Conservation (phyloP, 805 yeast genomes). For the Cyberlindnera xylosilytica region DNA sequence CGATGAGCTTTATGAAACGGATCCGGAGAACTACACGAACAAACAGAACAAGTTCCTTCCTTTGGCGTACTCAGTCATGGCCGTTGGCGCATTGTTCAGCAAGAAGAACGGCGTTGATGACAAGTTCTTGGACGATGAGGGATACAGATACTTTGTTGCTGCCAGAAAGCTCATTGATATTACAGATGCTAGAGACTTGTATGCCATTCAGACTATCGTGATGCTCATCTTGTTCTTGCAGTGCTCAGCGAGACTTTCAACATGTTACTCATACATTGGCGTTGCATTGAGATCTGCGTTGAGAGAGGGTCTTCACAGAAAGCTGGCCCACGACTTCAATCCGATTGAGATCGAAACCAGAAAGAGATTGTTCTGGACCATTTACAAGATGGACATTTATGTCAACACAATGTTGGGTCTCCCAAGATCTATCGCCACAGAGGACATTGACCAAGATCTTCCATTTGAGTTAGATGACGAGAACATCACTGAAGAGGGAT, state of each 20-base stretch:
- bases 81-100: constrained; percentile 79
- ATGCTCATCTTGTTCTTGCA: constrained; percentile 84
- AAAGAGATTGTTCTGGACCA: constrained; percentile 84
- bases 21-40: constrained; percentile 66
- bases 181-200: constrained; percentile 75
- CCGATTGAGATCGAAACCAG: constrained; percentile 82
- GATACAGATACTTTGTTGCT: constrained; percentile 74
- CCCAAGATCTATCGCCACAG: constrained; percentile 72
- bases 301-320: constrained; percentile 80
- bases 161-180: constrained; percentile 79
- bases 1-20: constrained; percentile 71
- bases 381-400: constrained; percentile 87
- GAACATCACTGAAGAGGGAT: constrained; percentile 67
- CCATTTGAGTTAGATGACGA: constrained; percentile 88
- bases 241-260: constrained; percentile 81
- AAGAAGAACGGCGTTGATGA: constrained; percentile 38
- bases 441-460: constrained; percentile 82
- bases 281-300: constrained; percentile 80
- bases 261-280: constrained; percentile 88
- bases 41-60: constrained; percentile 76
- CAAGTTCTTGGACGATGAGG: constrained; percentile 60
- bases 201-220: constrained; percentile 80
- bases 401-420: constrained; percentile 84
- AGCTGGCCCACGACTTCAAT: constrained; percentile 50
- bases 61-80: constrained; percentile 79